Percentiles rank a stretch among this genome's conserved stretches.
These are phyloP conservation scores for Alternaria brassicae DNA, from an alignment of 2,329 filamentous ascomycete species.

Conservation along the genomic window DNA sequence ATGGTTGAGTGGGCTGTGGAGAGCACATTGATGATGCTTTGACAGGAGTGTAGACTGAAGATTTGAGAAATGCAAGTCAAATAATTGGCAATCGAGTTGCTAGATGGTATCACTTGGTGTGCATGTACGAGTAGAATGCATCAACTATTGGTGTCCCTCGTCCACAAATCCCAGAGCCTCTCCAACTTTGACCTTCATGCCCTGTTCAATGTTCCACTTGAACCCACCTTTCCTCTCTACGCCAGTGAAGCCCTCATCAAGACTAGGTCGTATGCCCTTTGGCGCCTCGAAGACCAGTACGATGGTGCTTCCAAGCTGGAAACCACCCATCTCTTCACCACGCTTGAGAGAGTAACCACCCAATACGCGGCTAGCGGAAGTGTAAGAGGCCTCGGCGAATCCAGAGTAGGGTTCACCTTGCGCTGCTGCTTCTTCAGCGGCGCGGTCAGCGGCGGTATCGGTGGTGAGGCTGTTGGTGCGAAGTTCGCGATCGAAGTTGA, in stretches of 20 bases:
- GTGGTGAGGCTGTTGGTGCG: conserved; percentile 91
- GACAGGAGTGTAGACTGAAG: not conserved
- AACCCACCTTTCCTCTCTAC: conserved; percentile 71
- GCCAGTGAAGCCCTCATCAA: conserved; percentile 64
- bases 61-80: not conserved
- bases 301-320: conserved; percentile 92
- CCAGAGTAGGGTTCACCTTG: conserved; percentile 86
- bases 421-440: conserved; percentile 77
- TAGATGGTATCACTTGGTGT: conserved; percentile 5
- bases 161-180: conserved; percentile 81
- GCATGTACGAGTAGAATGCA: not conserved
- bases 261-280: conserved; percentile 61
- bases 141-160: conserved; percentile 30
- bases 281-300: conserved; percentile 97
- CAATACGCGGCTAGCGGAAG: conserved; percentile 75
- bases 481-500: conserved; percentile 96
- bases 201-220: conserved; percentile 85
- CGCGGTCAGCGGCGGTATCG: conserved; percentile 87
- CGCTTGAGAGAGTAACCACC: conserved; percentile 82
- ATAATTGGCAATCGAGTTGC: not conserved
- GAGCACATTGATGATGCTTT: too few species aligned
- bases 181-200: conserved; percentile 87
- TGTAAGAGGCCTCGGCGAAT: conserved; percentile 91
- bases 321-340: conserved; percentile 98
- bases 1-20: too few species aligned